A percentile compares a stretch with the other conserved stretches of the same genome.
These are phyloP conservation scores for Limtongia smithiae DNA, from an alignment of 805 yeast species.

Conservation along the genomic window DNA sequence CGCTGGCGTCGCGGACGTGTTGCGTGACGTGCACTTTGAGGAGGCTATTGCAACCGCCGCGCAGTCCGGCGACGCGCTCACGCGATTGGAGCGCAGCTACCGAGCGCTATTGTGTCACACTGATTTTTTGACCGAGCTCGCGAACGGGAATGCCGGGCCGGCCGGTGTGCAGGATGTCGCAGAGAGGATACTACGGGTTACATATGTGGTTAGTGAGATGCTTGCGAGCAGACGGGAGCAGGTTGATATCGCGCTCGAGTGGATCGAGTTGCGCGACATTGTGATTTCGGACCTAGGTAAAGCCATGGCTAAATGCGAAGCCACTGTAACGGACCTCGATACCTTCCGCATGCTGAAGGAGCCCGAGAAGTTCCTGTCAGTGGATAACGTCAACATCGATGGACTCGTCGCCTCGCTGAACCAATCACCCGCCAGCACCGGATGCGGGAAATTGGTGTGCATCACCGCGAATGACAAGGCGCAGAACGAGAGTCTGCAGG, in stretches of 20 bases:
- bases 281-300: conserved; percentile 11
- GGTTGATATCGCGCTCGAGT: conserved; percentile 25
- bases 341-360: conserved; percentile 1
- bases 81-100: conserved; percentile 2
- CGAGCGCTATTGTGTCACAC: conserved; percentile 1
- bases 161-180: conserved; percentile 1
- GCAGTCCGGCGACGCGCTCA: not conserved
- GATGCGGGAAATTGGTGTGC: conserved; percentile 18
- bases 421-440: conserved; percentile 23
- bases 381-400: not conserved
- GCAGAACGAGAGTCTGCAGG: conserved; percentile 13
- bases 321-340: conserved; percentile 4
- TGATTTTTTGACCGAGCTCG: conserved; percentile 10
- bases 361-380: not conserved
- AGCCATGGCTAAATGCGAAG: conserved; percentile 13
- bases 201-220: conserved; percentile 1
- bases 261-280: conserved; percentile 16
- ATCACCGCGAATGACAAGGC: conserved; percentile 13
- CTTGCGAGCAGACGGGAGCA: conserved; percentile 9
- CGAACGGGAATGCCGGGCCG: not conserved
- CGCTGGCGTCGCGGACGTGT: not conserved
- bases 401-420: conserved; percentile 12
- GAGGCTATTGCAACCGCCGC: conserved; percentile 9
- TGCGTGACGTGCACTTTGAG: conserved; percentile 8
- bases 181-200: conserved; percentile 5